Base-by-base conservation (phyloP, 1,284 basidiomycete species). In the Mycena citricolor region DNA sequence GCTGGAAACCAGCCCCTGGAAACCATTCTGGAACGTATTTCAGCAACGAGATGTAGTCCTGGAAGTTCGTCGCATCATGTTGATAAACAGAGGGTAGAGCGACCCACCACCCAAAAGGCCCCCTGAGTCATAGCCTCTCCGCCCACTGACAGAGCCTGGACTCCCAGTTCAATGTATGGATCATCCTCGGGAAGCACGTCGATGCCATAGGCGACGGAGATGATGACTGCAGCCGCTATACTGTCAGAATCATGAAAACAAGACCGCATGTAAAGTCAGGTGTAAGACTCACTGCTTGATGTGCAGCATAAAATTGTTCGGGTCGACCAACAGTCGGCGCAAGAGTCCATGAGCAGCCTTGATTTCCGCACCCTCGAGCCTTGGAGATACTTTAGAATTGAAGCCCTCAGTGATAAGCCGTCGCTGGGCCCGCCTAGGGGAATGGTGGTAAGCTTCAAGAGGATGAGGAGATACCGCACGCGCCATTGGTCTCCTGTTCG, bases 191-290 rank as follows among this genome's bases (percentile, higher is more conserved):
- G 41, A 13, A 32, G 44, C 5, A 54, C 32, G 2, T 44, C 22
- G 8, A 54, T 40, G 0, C 52, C 52, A 30, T 54, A 54, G 4
- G 44, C 42, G 11, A 33, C 32, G 5, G 44, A 41, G 24, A 54
- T 44, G 22, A 51, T 47, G 14, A 39, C 25, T 1, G 36, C 41
- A 8, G 34, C 49, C 1, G 45, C 38, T 45, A 54, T 33, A 21
- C 47, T 48, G 20, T 30, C 29, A 4, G 12, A 2, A 8, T 22
- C 6, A 16, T 24, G 22, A 24, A 8, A 28, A 8, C 28, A 7
- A 12, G 11, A 6, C n/a, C 11, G 13, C 12, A 6, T 11, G 8
- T 13, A 21, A 34, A 39, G 22, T 29, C 26, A 34, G 25, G 2
- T 10, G 10, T 21, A 12, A 4, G 30, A 25, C 51, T 21, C 10